Evolutionary conservation across 306 rosid genomes (phyloP).

Genomic region (Elaeagnus macrophylla): DNA sequence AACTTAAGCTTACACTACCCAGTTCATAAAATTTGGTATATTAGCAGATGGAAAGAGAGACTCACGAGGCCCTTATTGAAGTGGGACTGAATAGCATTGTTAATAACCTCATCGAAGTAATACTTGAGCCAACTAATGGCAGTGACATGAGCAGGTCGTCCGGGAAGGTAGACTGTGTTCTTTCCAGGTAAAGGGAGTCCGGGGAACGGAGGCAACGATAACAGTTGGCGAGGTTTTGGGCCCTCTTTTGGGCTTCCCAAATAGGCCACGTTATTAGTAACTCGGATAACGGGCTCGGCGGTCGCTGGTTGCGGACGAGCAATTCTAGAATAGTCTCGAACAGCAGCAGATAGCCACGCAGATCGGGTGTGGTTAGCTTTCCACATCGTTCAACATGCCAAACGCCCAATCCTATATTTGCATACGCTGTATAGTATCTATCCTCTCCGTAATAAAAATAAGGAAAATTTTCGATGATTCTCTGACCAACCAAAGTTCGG

Average conservation of each 20-base stretch:
- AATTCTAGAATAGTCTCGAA: conserved; percentile 38
- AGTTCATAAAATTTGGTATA: background rate
- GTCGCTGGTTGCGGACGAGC: conserved; percentile 50
- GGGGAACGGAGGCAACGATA: conserved; percentile 81
- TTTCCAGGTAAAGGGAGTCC: conserved; percentile 47
- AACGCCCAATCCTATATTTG: background rate
- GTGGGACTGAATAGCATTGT: conserved; percentile 57
- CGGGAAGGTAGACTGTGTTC: conserved; percentile 23
- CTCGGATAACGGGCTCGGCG: conserved; percentile 53
- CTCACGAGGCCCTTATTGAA: conserved; percentile 87
- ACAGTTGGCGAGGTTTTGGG: conserved; percentile 78
- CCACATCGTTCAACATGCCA: background rate
- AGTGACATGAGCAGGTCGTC: conserved; percentile 37
- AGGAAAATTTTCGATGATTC: too few relatives aligned
- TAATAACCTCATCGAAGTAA: conserved; percentile 57
- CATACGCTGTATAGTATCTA: background rate
- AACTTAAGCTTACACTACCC: too few relatives aligned
- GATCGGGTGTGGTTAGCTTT: conserved; percentile 1
- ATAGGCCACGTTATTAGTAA: conserved; percentile 63
- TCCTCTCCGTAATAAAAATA: too few relatives aligned
- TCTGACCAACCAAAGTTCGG: too few relatives aligned
- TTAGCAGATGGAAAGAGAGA: background rate
- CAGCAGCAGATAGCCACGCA: background rate
- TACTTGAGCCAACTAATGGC: conserved; percentile 83
- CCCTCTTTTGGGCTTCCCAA: conserved; percentile 61